Conservation (phyloP, 345 rosid genomes). For the Moricandia arvensis region DNA sequence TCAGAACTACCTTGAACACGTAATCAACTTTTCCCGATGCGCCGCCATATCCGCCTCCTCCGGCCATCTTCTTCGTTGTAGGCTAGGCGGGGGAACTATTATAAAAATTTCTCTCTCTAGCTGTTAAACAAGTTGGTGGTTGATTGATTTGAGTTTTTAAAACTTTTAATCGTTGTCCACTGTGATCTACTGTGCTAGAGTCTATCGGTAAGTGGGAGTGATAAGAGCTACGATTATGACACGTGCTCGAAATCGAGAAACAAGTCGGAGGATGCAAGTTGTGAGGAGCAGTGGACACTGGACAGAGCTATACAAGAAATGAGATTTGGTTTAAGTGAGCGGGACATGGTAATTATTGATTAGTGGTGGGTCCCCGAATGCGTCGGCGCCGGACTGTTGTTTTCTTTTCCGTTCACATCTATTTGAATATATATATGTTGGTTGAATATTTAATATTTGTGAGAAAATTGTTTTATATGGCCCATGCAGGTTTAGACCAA, state of each 20-base stretch:
- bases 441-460: not conserved
- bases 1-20: constrained; percentile 80
- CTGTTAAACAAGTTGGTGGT: constrained; percentile 11
- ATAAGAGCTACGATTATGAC: not conserved
- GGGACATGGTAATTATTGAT: constrained; percentile 26
- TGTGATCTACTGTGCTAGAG: not conserved
- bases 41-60: constrained; percentile 59
- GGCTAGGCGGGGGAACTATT: not conserved
- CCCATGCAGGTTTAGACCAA: constrained; percentile 71
- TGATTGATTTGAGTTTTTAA: not conserved
- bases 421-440: too few species aligned
- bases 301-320: constrained; percentile 7
- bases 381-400: constrained; percentile 29
- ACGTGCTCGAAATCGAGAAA: not conserved
- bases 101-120: not conserved
- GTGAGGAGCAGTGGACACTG: not conserved
- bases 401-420: not conserved
- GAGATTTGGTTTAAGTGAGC: constrained; percentile 27
- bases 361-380: constrained; percentile 19
- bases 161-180: not conserved
- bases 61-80: constrained; percentile 45
- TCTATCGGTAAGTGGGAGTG: not conserved
- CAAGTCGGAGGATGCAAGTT: not conserved
- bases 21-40: constrained; percentile 67
- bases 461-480: not conserved